phyloP scores from a whole-genome alignment of 2,329 filamentous ascomycete species.

The Alternaria tenuissima region DNA sequence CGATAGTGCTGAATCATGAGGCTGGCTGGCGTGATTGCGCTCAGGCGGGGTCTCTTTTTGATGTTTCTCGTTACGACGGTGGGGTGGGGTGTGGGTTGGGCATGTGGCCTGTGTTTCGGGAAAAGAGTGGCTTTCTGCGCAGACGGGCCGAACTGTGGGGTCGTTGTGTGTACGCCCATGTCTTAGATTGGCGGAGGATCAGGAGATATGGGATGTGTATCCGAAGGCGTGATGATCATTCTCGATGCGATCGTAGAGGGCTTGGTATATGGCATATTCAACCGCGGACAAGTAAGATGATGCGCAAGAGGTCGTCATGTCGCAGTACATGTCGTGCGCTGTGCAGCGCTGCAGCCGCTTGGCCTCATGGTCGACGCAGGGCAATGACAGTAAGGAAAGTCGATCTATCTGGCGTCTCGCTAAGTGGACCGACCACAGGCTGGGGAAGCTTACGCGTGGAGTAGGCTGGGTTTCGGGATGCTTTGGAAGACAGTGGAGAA shows the following conservation, averaged over 20 bases:
- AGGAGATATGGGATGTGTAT: conserved; percentile 3
- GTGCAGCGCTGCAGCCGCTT: conserved; percentile 12
- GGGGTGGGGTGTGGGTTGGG: conserved; percentile 5
- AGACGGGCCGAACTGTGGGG: conserved; percentile 17
- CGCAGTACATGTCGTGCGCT: not conserved
- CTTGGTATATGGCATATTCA: conserved; percentile 1
- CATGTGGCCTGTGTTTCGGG: not conserved
- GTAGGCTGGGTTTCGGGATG: conserved; percentile 5
- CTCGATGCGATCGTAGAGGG: not conserved
- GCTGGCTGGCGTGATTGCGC: not conserved
- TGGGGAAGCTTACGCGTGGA: conserved; percentile 7
- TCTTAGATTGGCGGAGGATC: not conserved
- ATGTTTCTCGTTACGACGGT: conserved; percentile 3
- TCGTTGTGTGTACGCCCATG: not conserved
- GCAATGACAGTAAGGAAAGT: conserved; percentile 7
- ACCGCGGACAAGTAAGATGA: not conserved
- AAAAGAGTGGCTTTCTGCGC: conserved; percentile 7
- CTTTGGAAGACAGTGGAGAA: conserved; percentile 1
- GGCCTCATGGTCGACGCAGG: conserved; percentile 10
- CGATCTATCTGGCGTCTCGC: conserved; percentile 3
- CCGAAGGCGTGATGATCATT: not conserved
- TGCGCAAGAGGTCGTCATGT: conserved; percentile 5
- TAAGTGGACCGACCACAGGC: conserved; percentile 2
- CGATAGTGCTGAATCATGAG: conserved; percentile 2
- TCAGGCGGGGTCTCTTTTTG: conserved; percentile 5